Percentiles rank a stretch among this genome's conserved stretches.
phyloP scores from a whole-genome alignment of 345 rosid species.

The Kernera saxatilis region DNA sequence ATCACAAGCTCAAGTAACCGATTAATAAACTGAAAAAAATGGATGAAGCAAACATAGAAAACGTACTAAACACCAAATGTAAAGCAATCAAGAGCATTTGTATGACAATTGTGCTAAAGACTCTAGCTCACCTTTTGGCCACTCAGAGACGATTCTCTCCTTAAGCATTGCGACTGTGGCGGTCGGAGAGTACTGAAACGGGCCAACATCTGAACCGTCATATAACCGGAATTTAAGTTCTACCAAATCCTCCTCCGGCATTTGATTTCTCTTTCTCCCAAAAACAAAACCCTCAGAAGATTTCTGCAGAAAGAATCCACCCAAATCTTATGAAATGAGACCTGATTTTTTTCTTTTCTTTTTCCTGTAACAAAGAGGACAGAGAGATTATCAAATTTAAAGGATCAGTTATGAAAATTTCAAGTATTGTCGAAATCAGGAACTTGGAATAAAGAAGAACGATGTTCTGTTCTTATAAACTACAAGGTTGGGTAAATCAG shows the following conservation, averaged over 20 bases:
- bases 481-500: not conserved
- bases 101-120: too few relatives aligned
- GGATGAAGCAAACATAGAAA: not conserved
- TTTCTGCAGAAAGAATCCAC: not conserved
- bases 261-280: slow-evolving; percentile 39
- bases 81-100: not conserved
- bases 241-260: slow-evolving; percentile 77
- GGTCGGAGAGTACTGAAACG: slow-evolving; percentile 68
- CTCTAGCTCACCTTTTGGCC: slow-evolving; percentile 71
- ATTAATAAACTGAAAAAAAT: not conserved
- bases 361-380: not conserved
- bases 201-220: slow-evolving; percentile 94
- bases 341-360: not conserved
- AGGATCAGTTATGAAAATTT: not conserved
- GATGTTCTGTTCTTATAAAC: not conserved
- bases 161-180: slow-evolving; percentile 75
- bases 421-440: not conserved
- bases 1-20: not conserved
- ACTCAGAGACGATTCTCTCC: slow-evolving; percentile 71
- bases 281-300: not conserved
- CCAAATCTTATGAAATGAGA: slow-evolving; percentile 15
- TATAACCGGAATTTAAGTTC: slow-evolving; percentile 84
- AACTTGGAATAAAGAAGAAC: slow-evolving; percentile 3
- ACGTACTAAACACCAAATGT: not conserved
- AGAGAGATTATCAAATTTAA: not conserved